Evolutionary conservation across 345 rosid species (phyloP).

Genomic region (Corymbia maculata): DNA sequence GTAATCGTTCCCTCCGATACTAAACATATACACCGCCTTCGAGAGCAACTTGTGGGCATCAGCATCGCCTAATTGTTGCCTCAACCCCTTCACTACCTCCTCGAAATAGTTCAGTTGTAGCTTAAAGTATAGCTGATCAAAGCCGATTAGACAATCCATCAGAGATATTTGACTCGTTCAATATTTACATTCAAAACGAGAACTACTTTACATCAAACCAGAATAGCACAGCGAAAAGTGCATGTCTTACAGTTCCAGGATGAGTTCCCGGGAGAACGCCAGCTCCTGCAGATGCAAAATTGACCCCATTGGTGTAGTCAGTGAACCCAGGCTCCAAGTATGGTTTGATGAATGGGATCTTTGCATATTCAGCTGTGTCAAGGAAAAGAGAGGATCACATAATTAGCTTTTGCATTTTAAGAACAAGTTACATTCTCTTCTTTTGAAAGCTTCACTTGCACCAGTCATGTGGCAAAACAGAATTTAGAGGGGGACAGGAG

Average conservation of each 20-base stretch:
- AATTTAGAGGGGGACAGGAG: too few species aligned
- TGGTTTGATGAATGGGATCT: not conserved
- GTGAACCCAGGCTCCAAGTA: not conserved
- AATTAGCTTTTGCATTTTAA: not conserved
- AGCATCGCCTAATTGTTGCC: not conserved
- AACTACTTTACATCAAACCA: not conserved
- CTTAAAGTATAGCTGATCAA: conserved; percentile 6
- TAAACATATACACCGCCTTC: conserved; percentile 4
- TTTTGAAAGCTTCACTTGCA: too few species aligned
- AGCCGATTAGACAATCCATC: not conserved
- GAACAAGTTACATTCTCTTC: too few species aligned
- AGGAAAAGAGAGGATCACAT: not conserved
- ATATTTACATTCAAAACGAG: not conserved
- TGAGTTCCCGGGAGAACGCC: not conserved
- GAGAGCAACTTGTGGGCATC: not conserved
- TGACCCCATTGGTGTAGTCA: not conserved
- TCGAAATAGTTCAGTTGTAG: conserved; percentile 5
- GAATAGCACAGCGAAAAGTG: not conserved
- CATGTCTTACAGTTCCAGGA: not conserved
- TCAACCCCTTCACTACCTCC: not conserved
- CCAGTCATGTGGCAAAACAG: not conserved
- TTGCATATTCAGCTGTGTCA: conserved; percentile 2
- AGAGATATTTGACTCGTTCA: not conserved
- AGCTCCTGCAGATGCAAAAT: conserved; percentile 10
- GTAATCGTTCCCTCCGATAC: conserved; percentile 9